Evolutionary conservation across 2,329 filamentous ascomycete species (phyloP), one percentile per base, ranked within the genome.

Genomic region (Neofusicoccum ribis): DNA sequence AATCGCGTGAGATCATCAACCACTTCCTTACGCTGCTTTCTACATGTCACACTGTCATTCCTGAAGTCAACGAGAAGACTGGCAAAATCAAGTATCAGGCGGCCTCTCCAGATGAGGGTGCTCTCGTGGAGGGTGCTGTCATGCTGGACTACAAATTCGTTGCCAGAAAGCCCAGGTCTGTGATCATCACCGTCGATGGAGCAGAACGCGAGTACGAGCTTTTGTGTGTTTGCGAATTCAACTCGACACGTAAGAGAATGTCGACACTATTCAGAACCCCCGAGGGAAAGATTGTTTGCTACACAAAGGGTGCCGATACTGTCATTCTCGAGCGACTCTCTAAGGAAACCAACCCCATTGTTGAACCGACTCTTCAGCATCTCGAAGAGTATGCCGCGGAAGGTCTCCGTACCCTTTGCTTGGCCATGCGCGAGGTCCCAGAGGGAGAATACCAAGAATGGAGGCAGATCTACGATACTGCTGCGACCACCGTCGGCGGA

Each of bases 361-460:
- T 96, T 2, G 95, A 99, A 74, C 82, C 85, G n/a, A 99, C 95
- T 0, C 82, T 98, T 68, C 89, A 93, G 64, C 96, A 99, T 77
- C 84, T 99, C n/a, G 96, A 99, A 79, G 96, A 99, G 74, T 99
- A 99, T 76, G 95, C 95, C 6, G 96, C 94, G 0, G 95, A 99
- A 71, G 96, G 95, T 77, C 84, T 99, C 60, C 90, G 95, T 72
- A 99, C 95, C 5, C 86, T 99, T 14, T 99, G 96, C 80, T 82
- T 99, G 69, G 93, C 95, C 9, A 92, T 97, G 90, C 91, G 95
- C 64, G 95, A 98, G 77, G 83, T 99, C 23, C 88, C 93, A 0
- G 94, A 99, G 69, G 84, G 91, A 31, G 95, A 99, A 74, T 99
- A 90, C 73, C 85, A 88, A 70, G 89, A 96, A 73, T 99, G 95